Evolutionary conservation across 768 basidiomycete species (phyloP), one percentile per base, ranked within the genome.

Genomic region (Termitomyces eurrhizus): DNA sequence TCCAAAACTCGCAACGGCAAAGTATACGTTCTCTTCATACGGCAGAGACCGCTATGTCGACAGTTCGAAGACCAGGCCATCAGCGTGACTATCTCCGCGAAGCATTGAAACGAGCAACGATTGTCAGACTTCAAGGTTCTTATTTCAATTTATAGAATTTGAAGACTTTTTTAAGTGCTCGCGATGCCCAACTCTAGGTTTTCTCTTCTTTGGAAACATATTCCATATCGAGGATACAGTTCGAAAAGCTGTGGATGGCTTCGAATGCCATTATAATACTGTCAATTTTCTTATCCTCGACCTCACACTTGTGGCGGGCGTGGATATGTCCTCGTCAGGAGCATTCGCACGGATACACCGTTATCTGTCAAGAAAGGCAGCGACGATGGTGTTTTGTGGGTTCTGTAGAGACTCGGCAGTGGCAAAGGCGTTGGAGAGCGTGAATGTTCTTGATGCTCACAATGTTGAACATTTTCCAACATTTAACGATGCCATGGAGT

Each of bases 321-420:
- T 98, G 33, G 97, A 98, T 72, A 89, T 97, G 83, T 95, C 92
- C 0, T 86, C 95, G 6, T 93, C 95, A 2, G 96, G 98, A 68
- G 96, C 95, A 0, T 93, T 98, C 65, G 91, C 97, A 36, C 84
- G 96, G 13, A 82, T 98, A 7, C 94, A 96, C 65, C 82, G 95
- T 7, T 69, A 96, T 11, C 77, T 98, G 41, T 78, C 83, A 7
- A 83, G 83, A 3, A 90, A 89, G 68, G 79, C 80, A n/a, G 89
- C 97, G 57, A 83, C 88, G 2, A 78, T 99, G 29, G 92, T 98
- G 21, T 85, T 99, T 60, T 98, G 95, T 69, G 96, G 96, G 0
- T 83, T 91, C 53, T 73, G 78, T 8, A 77, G 77, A 1, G 84
- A 90, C 11, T 86, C 87, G 0, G 67, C 82, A 0, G 82, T 95